Percentiles rank a stretch among this genome's conserved stretches.
Conservation (phyloP, 2,329 filamentous ascomycete species). For the Blastomyces emzantsi region DNA sequence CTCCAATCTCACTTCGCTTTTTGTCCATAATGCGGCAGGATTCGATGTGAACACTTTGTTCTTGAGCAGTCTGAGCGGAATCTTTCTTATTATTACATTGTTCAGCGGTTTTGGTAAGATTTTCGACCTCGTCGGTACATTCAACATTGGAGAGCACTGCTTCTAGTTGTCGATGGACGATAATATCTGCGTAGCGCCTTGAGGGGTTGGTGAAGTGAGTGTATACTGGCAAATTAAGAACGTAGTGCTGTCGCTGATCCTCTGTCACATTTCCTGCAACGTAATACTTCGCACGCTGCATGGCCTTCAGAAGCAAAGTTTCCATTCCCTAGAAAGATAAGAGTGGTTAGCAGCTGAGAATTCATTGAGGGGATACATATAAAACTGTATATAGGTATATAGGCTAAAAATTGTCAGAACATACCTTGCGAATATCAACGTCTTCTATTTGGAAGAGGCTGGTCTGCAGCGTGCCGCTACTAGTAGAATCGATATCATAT, state of each 20-base stretch:
- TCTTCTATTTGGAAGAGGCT: conserved; percentile 92
- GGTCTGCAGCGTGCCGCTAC: conserved; percentile 85
- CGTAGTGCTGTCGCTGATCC: conserved; percentile 78
- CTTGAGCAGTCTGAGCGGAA: conserved; percentile 91
- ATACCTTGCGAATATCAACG: conserved; percentile 68
- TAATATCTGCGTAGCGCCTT: conserved; percentile 85
- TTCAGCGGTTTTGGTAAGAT: conserved; percentile 82
- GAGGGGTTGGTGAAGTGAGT: conserved; percentile 97
- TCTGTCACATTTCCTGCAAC: conserved; percentile 70
- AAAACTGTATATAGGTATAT: background rate
- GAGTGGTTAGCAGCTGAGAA: conserved; percentile 12
- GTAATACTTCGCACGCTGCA: conserved; percentile 94
- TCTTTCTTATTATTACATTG: conserved; percentile 99
- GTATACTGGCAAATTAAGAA: conserved; percentile 85
- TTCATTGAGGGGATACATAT: background rate
- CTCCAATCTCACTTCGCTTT: conserved; percentile 73
- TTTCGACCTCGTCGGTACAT: conserved; percentile 82
- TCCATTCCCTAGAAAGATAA: conserved; percentile 65
- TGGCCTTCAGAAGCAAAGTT: conserved; percentile 85
- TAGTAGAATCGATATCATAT: conserved; percentile 79
- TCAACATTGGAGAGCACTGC: conserved; percentile 76
- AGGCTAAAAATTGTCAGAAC: conserved; percentile 14
- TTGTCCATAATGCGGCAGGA: conserved; percentile 95
- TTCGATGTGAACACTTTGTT: conserved; percentile 98
- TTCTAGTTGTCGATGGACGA: conserved; percentile 93